A percentile compares a stretch with the other conserved stretches of the same genome.
Evolutionary conservation across 768 basidiomycete genomes (phyloP).

Genomic region (Paxillus rubicundulus): DNA sequence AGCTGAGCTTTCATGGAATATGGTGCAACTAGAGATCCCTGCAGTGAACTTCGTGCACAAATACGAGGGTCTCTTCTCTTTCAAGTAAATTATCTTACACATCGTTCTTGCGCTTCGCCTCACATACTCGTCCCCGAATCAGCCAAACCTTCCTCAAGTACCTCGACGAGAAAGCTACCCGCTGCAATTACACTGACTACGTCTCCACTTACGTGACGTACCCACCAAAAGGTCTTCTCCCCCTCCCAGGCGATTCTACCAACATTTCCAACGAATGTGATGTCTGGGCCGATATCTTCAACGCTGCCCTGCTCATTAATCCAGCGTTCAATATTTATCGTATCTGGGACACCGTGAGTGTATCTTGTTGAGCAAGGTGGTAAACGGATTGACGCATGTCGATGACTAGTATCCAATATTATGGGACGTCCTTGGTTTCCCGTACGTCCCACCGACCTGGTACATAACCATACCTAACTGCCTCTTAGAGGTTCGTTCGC

Average conservation of each 20-base stretch:
- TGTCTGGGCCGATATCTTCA: conserved; percentile 64
- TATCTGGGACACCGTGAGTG: conserved; percentile 63
- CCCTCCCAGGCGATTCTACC: conserved; percentile 60
- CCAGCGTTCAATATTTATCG: conserved; percentile 78
- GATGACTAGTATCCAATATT: conserved; percentile 50
- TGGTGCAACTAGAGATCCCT: conserved; percentile 68
- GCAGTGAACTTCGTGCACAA: conserved; percentile 74
- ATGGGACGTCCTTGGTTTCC: conserved; percentile 84
- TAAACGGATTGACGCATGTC: conserved; percentile 1
- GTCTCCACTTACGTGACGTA: conserved; percentile 59
- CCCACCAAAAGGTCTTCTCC: conserved; percentile 65
- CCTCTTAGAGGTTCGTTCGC: conserved; percentile 50
- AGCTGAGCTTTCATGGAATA: conserved; percentile 60
- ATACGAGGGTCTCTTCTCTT: conserved; percentile 64
- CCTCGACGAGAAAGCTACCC: conserved; percentile 48
- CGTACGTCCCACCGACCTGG: conserved; percentile 38
- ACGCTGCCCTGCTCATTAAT: conserved; percentile 59
- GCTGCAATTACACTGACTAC: conserved; percentile 67
- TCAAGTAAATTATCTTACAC: conserved; percentile 47
- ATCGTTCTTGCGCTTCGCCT: too few species aligned
- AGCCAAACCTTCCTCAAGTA: conserved; percentile 62
- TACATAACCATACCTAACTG: background rate
- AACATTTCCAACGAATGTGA: conserved; percentile 54
- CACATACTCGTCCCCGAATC: background rate
- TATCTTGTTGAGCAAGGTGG: too few species aligned